Conservation (phyloP, 2,329 filamentous ascomycete genomes). For the Scedosporium apiospermum region DNA sequence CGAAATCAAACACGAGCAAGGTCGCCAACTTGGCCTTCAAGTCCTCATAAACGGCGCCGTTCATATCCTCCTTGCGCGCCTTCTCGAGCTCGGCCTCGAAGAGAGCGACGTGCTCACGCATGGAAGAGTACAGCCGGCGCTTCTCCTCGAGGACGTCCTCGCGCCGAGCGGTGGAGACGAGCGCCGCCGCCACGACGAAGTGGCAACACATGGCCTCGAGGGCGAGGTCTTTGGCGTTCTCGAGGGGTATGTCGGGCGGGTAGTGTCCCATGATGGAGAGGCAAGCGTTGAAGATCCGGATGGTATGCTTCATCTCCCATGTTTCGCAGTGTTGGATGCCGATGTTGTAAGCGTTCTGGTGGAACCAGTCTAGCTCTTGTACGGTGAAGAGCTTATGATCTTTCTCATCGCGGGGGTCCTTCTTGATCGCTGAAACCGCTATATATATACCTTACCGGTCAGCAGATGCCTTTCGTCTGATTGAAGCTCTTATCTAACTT, state of each 20-base stretch:
- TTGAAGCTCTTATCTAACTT: slow-evolving; percentile 6
- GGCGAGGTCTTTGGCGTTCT: slow-evolving; percentile 36
- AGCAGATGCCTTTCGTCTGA: slow-evolving; percentile 8
- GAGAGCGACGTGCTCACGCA: slow-evolving; percentile 48
- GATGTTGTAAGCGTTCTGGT: slow-evolving; percentile 71
- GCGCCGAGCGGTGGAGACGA: slow-evolving; percentile 41
- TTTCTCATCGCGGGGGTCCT: slow-evolving; percentile 25
- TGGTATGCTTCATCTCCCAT: slow-evolving; percentile 43
- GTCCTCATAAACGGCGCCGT: slow-evolving; percentile 24
- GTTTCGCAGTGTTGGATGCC: slow-evolving; percentile 49
- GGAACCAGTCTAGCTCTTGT: slow-evolving; percentile 74
- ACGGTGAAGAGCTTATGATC: slow-evolving; percentile 45
- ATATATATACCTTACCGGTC: neutral
- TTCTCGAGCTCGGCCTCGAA: slow-evolving; percentile 35
- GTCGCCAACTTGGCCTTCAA: slow-evolving; percentile 53
- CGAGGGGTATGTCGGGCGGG: slow-evolving; percentile 32
- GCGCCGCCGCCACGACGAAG: slow-evolving; percentile 50
- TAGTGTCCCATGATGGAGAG: slow-evolving; percentile 42
- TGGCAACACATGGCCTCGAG: slow-evolving; percentile 60
- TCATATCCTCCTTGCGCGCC: neutral
- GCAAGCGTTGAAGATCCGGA: slow-evolving; percentile 47
- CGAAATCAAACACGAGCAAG: slow-evolving; percentile 69
- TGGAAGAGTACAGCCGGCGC: slow-evolving; percentile 51
- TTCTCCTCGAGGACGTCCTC: slow-evolving; percentile 40
- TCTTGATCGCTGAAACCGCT: slow-evolving; percentile 32